A percentile compares a stretch with the other conserved stretches of the same genome.
phyloP scores from a whole-genome alignment of 2,329 filamentous ascomycete genomes.

The Rhynchosporium secalis region DNA sequence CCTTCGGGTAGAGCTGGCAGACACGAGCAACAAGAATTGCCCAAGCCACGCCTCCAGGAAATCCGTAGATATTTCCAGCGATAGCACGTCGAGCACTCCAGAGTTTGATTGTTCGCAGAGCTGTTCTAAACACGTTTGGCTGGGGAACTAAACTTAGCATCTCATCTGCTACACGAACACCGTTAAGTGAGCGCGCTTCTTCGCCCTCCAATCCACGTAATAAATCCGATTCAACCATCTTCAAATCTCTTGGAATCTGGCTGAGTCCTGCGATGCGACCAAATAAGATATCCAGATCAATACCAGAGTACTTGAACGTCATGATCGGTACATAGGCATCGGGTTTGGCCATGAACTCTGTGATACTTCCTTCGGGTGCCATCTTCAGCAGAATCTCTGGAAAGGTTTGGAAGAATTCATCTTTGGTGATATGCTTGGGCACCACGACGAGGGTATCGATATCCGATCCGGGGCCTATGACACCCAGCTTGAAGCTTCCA shows the following conservation, averaged over 20 bases:
- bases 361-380: conserved; percentile 75
- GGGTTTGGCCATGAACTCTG: conserved; percentile 79
- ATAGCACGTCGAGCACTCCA: conserved; percentile 93
- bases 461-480: conserved; percentile 93
- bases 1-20: conserved; percentile 93
- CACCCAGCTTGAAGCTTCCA: conserved; percentile 91
- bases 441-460: conserved; percentile 95
- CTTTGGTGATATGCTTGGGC: conserved; percentile 82
- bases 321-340: conserved; percentile 97
- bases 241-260: conserved; percentile 70
- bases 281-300: conserved; percentile 94
- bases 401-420: conserved; percentile 91
- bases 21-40: conserved; percentile 95
- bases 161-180: conserved; percentile 90
- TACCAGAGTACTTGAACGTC: conserved; percentile 87
- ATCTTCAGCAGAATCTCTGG: conserved; percentile 76
- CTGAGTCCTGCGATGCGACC: conserved; percentile 70
- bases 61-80: conserved; percentile 95
- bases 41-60: conserved; percentile 95
- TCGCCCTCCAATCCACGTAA: conserved; percentile 83
- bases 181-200: conserved; percentile 87
- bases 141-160: conserved; percentile 88
- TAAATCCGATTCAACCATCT: conserved; percentile 79
- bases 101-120: conserved; percentile 88
- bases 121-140: conserved; percentile 83